These are phyloP conservation scores for Teunomyces funiuensis DNA, from an alignment of 805 yeast species.

Conservation along the genomic window DNA sequence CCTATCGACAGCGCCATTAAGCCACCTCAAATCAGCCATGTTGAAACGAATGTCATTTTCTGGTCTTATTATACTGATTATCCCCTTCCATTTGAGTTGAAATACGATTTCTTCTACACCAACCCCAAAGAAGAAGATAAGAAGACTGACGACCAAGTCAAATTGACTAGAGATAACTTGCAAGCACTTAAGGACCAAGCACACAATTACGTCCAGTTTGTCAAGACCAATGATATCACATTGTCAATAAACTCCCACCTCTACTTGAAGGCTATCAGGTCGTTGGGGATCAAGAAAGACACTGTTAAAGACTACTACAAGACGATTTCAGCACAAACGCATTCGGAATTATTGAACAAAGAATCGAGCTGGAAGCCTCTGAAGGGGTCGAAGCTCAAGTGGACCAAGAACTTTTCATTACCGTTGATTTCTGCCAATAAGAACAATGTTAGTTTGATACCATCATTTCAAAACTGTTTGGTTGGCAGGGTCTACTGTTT, in stretches of 20 bases:
- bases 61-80: conserved; percentile 43
- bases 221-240: conserved; percentile 32
- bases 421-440: conserved; percentile 45
- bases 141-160: conserved; percentile 25
- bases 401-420: conserved; percentile 35
- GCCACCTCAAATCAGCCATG: conserved; percentile 35
- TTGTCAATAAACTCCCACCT: conserved; percentile 34
- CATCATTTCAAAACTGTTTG: conserved; percentile 63
- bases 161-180: conserved; percentile 34
- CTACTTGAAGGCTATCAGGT: conserved; percentile 38
- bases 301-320: conserved; percentile 38
- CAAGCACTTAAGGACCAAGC: conserved; percentile 35
- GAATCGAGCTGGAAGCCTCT: conserved; percentile 29
- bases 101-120: conserved; percentile 43
- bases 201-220: conserved; percentile 31
- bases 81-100: conserved; percentile 39
- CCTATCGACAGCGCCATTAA: conserved; percentile 18
- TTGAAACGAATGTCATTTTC: conserved; percentile 38
- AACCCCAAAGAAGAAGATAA: conserved; percentile 20
- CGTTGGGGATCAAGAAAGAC: conserved; percentile 41
- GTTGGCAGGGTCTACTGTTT: conserved; percentile 59
- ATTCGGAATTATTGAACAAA: conserved; percentile 23
- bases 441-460: conserved; percentile 51
- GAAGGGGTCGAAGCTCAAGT: conserved; percentile 26
- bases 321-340: conserved; percentile 22